A percentile compares a stretch with the other conserved stretches of the same genome.
Evolutionary conservation across 2,329 filamentous ascomycete genomes (phyloP).

Genomic region (Didymella arachidicola): DNA sequence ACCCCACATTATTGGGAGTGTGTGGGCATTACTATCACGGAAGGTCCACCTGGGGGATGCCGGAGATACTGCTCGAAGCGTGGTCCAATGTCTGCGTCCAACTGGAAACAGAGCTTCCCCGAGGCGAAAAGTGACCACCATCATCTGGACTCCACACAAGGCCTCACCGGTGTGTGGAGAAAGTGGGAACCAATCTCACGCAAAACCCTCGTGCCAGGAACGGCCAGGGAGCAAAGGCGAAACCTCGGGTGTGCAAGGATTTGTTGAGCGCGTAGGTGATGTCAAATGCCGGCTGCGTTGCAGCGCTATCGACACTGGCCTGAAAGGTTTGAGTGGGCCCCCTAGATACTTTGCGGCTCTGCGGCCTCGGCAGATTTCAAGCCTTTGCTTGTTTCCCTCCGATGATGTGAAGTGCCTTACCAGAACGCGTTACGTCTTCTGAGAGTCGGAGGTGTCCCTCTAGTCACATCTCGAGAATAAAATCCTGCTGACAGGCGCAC

Average conservation of each 20-base stretch:
- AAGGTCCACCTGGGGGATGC: constrained; percentile 17
- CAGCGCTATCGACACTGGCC: constrained; percentile 22
- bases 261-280: constrained; percentile 25
- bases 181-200: constrained; percentile 17
- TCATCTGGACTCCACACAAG: constrained; percentile 17
- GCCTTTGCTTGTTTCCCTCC: constrained; percentile 19
- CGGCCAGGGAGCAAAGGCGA: constrained; percentile 10
- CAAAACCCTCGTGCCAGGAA: constrained; percentile 6
- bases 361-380: constrained; percentile 23
- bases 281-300: constrained; percentile 20
- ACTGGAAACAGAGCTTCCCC: constrained; percentile 8
- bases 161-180: constrained; percentile 27
- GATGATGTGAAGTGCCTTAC: constrained; percentile 11
- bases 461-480: constrained; percentile 1
- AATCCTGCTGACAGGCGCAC: constrained; percentile 6
- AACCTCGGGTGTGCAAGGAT: constrained; percentile 24
- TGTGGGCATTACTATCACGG: constrained; percentile 24
- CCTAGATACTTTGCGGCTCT: constrained; percentile 21
- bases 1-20: constrained; percentile 32
- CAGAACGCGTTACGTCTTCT: constrained; percentile 12
- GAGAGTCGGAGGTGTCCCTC: constrained; percentile 10
- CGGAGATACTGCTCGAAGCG: constrained; percentile 12
- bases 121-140: constrained; percentile 11
- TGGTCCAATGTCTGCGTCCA: constrained; percentile 7
- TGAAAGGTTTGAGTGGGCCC: constrained; percentile 4